A percentile compares a stretch with the other conserved stretches of the same genome.
Evolutionary conservation across 495 filamentous ascomycete genomes (phyloP).

Genomic region (Lindgomyces ingoldianus): DNA sequence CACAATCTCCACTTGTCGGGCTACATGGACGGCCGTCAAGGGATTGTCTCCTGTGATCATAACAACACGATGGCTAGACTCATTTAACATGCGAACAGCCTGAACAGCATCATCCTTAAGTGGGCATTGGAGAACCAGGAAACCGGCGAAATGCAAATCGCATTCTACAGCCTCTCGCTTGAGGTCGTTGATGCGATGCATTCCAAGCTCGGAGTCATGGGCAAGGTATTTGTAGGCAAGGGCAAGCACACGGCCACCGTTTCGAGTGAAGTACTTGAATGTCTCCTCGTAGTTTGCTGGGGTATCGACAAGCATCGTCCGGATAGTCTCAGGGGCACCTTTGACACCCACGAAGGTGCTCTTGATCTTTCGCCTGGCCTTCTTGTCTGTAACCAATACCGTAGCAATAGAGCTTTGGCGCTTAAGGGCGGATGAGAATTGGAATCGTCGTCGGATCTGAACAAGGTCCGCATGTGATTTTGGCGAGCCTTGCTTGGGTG

Average conservation of each 20-base stretch:
- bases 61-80: slow-evolving; percentile 95
- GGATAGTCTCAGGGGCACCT: slow-evolving; percentile 94
- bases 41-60: slow-evolving; percentile 99
- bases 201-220: slow-evolving; percentile 73
- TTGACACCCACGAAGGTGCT: slow-evolving; percentile 93
- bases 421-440: slow-evolving; percentile 96
- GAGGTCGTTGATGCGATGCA: slow-evolving; percentile 84
- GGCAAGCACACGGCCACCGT: slow-evolving; percentile 88
- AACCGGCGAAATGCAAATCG: slow-evolving; percentile 84
- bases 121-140: slow-evolving; percentile 91
- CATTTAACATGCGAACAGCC: slow-evolving; percentile 94
- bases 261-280: slow-evolving; percentile 95
- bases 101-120: slow-evolving; percentile 95
- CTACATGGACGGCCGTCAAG: slow-evolving; percentile 93
- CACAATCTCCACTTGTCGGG: slow-evolving; percentile 93
- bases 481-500: slow-evolving; percentile 57
- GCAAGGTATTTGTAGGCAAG: slow-evolving; percentile 92
- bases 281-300: slow-evolving; percentile 95
- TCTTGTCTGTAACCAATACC: slow-evolving; percentile 64
- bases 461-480: slow-evolving; percentile 59
- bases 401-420: slow-evolving; percentile 92
- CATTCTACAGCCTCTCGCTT: slow-evolving; percentile 90
- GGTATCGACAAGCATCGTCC: slow-evolving; percentile 80
- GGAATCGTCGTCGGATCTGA: slow-evolving; percentile 93
- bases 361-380: slow-evolving; percentile 68